These are phyloP conservation scores for Nicotiana otophora DNA, from an alignment of 257 asterid genomes.

Conservation along the genomic window DNA sequence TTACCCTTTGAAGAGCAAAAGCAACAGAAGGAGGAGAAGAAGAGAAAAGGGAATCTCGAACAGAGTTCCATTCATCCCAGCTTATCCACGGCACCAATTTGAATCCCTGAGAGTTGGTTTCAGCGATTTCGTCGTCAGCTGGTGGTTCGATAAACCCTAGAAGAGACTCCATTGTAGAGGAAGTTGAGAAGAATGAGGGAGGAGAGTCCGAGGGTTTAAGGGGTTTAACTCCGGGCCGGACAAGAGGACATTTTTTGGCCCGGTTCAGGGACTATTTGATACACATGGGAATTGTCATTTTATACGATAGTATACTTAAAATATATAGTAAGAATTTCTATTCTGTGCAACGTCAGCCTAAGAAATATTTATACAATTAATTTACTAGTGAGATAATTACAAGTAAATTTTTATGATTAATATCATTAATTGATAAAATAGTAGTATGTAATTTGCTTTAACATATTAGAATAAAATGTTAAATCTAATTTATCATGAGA, in stretches of 20 bases:
- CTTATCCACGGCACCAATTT: conserved; percentile 73
- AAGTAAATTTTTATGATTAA: no score
- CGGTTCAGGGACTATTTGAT: neutral
- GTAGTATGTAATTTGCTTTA: no score
- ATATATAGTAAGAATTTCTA: no score
- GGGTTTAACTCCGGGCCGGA: neutral
- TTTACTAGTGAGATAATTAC: no score
- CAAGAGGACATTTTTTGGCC: neutral
- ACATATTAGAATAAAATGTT: no score
- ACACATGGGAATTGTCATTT: no score
- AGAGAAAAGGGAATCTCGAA: conserved; percentile 58
- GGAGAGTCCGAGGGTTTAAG: neutral
- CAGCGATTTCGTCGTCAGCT: conserved; percentile 27
- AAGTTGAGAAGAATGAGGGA: neutral
- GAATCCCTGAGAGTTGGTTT: conserved; percentile 32
- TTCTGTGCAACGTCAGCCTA: no score
- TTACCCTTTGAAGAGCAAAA: conserved; percentile 59
- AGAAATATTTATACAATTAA: no score
- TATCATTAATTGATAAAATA: no score
- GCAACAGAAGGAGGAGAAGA: conserved; percentile 45
- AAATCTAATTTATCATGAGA: no score
- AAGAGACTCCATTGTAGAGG: conserved; percentile 39
- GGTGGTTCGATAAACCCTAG: conserved; percentile 45
- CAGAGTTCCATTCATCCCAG: conserved; percentile 46
- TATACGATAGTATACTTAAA: no score